Evolutionary conservation across 1,284 basidiomycete species (phyloP).

Genomic region (Boletus putidus): DNA sequence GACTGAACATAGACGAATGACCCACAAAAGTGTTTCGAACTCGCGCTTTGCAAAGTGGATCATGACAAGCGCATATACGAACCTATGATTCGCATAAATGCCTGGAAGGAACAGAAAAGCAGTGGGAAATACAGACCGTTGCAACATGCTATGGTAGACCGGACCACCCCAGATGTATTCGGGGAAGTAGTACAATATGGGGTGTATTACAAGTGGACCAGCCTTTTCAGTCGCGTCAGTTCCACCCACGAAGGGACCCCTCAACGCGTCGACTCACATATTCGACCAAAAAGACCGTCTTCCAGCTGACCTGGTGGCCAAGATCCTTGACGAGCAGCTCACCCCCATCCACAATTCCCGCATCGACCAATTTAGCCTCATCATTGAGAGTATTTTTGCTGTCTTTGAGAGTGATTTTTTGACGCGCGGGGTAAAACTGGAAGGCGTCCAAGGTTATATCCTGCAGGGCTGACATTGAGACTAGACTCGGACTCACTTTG

Average conservation of each 20-base stretch:
- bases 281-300: conserved; percentile 85
- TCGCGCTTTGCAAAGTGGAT: conserved; percentile 93
- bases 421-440: conserved; percentile 70
- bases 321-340: conserved; percentile 83
- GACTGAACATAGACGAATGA: conserved; percentile 18
- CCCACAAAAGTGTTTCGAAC: conserved; percentile 87
- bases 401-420: conserved; percentile 67
- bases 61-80: conserved; percentile 77
- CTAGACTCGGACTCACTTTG: conserved; percentile 44
- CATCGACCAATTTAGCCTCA: conserved; percentile 57
- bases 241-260: neutral
- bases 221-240: conserved; percentile 47
- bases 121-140: conserved; percentile 54
- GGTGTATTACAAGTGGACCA: conserved; percentile 92
- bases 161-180: conserved; percentile 65
- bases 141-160: conserved; percentile 74
- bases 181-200: conserved; percentile 78
- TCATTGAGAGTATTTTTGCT: conserved; percentile 65
- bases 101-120: neutral
- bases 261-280: conserved; percentile 59
- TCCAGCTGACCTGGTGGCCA: conserved; percentile 85
- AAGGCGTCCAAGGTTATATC: neutral
- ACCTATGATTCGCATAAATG: conserved; percentile 46
- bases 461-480: neutral
- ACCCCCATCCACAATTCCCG: conserved; percentile 56